Percentiles rank a stretch among this genome's conserved stretches.
Evolutionary conservation across 2,329 filamentous ascomycete species (phyloP).

Genomic region (Pezicula rhizophila): DNA sequence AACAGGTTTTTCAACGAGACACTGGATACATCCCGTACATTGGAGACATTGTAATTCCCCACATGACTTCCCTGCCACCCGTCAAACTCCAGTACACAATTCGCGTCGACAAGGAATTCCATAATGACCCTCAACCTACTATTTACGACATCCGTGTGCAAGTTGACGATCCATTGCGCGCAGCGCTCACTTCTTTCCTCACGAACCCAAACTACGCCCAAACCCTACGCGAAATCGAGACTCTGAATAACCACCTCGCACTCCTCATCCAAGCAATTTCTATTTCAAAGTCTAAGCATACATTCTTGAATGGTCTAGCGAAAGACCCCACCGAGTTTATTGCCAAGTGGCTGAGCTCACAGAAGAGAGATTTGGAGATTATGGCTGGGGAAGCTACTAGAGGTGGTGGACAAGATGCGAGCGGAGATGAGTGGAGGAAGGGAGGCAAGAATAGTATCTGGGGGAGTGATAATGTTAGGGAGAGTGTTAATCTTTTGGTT

Average conservation of each 20-base stretch:
- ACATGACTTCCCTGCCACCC: constrained; percentile 74
- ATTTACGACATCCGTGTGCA: constrained; percentile 85
- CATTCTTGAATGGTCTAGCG: constrained; percentile 74
- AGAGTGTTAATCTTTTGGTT: constrained; percentile 57
- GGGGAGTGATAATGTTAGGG: constrained; percentile 54
- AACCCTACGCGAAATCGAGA: constrained; percentile 69
- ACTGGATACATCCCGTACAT: constrained; percentile 81
- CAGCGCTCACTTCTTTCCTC: constrained; percentile 58
- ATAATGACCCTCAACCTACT: constrained; percentile 68
- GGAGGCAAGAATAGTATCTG: constrained; percentile 57
- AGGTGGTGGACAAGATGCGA: constrained; percentile 48
- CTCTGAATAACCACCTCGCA: constrained; percentile 79
- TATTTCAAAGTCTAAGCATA: constrained; percentile 82
- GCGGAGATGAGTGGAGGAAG: constrained; percentile 64
- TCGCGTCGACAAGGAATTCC: constrained; percentile 80
- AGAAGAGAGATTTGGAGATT: constrained; percentile 84
- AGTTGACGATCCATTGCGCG: constrained; percentile 74
- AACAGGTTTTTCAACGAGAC: constrained; percentile 66
- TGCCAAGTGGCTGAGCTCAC: constrained; percentile 80
- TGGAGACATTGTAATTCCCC: constrained; percentile 70
- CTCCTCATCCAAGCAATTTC: constrained; percentile 75
- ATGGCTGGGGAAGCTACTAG: constrained; percentile 73
- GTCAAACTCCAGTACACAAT: constrained; percentile 87
- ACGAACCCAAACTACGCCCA: constrained; percentile 64
- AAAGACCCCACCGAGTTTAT: constrained; percentile 82